Evolutionary conservation across 305 asterid species (phyloP), one percentile per base, ranked within the genome.

Genomic region (Ajuga reptans): DNA sequence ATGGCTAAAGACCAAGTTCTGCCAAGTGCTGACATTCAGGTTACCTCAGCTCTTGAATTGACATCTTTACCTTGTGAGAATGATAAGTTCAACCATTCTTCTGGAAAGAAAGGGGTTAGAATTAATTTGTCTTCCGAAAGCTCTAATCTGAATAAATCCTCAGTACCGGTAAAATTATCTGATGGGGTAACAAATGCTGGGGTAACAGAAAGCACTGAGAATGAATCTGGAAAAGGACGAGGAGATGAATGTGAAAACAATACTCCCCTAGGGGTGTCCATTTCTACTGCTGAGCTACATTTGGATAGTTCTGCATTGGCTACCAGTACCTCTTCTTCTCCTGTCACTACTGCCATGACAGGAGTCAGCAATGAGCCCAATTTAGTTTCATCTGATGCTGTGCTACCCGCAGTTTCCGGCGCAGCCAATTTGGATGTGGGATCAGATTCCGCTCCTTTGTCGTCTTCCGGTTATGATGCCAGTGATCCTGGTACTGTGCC

Each of bases 401-500:
- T 59, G 72, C 76, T 42, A 65, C 77, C 64, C 6, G 63, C 80
- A 36, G 73, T 77, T 72, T 43, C 84, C 64, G 72, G 37, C 53
- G 42, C 62, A 5, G 21, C 54, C 41, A 45, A 49, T 53, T 18
- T 41, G 15, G 80, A 77, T 58, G 42, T 63, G 36, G 80, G 74
- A 52, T 68, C 83, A 46, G 85, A 76, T 39, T 71, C 12, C 52
- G 54, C 76, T 64, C 82, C 82, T 53, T 66, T 78, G 24, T 11
- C 37, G 72, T 74, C 74, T 57, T 59, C 85, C 12, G 73, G 57
- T 70, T 62, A 73, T 78, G 70, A 87, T 72, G 33, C 74, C 51
- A 64, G 71, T 46, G 76, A 64, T 71, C 75, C 75, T 72, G 81
- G 57, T 58, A 24, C 52, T 34, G 71, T 61, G 74, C 74, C 77